Percentiles rank a stretch among this genome's conserved stretches.
Conservation (phyloP, 495 filamentous ascomycete species). For the Xylaria bambusicola region DNA sequence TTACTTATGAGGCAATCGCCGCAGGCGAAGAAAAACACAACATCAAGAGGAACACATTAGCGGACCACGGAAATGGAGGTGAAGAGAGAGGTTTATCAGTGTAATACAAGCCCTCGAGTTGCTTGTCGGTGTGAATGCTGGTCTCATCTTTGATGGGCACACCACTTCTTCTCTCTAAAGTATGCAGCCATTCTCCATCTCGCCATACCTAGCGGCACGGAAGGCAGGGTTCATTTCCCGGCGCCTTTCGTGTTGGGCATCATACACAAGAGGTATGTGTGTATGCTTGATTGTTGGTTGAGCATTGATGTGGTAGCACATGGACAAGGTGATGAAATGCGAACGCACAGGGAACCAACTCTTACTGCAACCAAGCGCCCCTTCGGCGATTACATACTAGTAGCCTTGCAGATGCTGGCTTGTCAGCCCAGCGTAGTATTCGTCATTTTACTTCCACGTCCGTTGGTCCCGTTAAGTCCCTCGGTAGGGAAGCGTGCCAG, state of each 20-base stretch:
- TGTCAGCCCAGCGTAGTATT: slow-evolving; percentile 30
- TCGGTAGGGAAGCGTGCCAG: background rate
- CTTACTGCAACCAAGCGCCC: slow-evolving; percentile 1
- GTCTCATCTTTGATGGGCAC: background rate
- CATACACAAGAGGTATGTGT: too few species aligned
- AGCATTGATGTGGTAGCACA: background rate
- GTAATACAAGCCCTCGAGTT: background rate
- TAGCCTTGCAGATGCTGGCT: slow-evolving; percentile 25
- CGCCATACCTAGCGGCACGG: slow-evolving; percentile 3
- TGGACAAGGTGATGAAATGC: slow-evolving; percentile 8
- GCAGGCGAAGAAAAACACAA: background rate
- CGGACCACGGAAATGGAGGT: background rate
- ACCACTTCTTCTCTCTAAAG: background rate
- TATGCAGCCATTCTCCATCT: background rate
- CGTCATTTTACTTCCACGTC: slow-evolving; percentile 29
- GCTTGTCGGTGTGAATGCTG: background rate
- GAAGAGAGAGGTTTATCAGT: background rate
- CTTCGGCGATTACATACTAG: slow-evolving; percentile 9
- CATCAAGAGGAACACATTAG: background rate
- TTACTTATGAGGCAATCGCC: too few species aligned
- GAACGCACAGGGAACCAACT: slow-evolving; percentile 3
- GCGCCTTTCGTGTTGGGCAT: too few species aligned
- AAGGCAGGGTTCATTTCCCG: background rate
- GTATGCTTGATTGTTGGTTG: background rate
- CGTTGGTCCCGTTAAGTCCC: slow-evolving; percentile 14